phyloP scores from a whole-genome alignment of 208 protist genomes.

The Acanthamoeba polyphaga region DNA sequence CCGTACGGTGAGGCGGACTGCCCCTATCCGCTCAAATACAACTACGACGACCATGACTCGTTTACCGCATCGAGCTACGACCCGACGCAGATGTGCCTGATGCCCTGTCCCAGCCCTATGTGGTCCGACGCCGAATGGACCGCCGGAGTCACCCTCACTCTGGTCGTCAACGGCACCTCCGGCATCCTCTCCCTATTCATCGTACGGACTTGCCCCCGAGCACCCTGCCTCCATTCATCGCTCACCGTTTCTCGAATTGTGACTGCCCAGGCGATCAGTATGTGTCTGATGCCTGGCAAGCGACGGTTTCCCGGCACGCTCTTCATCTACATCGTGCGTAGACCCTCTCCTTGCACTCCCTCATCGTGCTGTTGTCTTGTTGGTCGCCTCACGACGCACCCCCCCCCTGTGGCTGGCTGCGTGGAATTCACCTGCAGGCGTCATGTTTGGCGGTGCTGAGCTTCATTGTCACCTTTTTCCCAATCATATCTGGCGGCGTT shows the following conservation, averaged over 20 bases:
- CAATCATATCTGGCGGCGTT: slow-evolving; percentile 4
- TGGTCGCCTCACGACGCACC: background rate
- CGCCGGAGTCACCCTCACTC: background rate
- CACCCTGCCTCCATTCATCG: too few relatives aligned
- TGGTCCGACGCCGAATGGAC: slow-evolving; percentile 61
- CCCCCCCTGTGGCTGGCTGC: background rate
- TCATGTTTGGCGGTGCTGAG: background rate
- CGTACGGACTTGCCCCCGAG: background rate
- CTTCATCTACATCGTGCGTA: slow-evolving; percentile 39
- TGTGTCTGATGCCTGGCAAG: slow-evolving; percentile 57
- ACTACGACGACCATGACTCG: background rate
- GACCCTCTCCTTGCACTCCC: background rate
- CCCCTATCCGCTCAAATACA: slow-evolving; percentile 57
- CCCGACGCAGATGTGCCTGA: background rate
- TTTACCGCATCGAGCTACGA: background rate
- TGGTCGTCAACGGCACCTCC: background rate
- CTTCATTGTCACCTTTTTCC: background rate
- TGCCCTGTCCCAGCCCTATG: slow-evolving; percentile 55
- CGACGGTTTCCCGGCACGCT: background rate
- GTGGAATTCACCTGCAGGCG: background rate
- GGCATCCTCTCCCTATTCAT: background rate
- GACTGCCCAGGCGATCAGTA: background rate
- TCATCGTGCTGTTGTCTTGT: background rate
- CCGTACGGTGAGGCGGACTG: slow-evolving; percentile 43
- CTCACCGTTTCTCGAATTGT: background rate